These are phyloP conservation scores for Leccinum sublutescens DNA, from an alignment of 768 basidiomycete genomes.

Conservation along the genomic window DNA sequence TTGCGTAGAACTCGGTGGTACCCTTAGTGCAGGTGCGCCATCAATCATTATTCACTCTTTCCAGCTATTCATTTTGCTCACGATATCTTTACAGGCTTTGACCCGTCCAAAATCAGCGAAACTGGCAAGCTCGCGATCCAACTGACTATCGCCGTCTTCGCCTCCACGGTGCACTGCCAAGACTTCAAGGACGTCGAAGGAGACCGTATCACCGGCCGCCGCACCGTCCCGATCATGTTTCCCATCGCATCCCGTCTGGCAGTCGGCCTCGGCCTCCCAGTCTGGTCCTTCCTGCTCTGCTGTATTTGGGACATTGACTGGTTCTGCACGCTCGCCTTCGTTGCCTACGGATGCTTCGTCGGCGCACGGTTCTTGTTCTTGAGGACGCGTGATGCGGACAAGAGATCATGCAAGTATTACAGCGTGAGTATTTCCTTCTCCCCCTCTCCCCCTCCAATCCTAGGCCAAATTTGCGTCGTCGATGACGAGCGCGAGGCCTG, in stretches of 20 bases:
- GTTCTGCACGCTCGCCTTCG: slow-evolving; percentile 26
- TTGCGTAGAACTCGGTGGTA: slow-evolving; percentile 38
- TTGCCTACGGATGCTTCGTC: slow-evolving; percentile 33
- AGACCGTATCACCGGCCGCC: slow-evolving; percentile 38
- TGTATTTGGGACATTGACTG: slow-evolving; percentile 36
- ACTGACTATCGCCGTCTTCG: slow-evolving; percentile 38
- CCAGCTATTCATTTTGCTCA: background rate
- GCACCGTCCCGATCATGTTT: slow-evolving; percentile 45
- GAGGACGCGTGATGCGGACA: slow-evolving; percentile 30
- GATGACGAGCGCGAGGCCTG: background rate
- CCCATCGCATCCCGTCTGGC: slow-evolving; percentile 37
- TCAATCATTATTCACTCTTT: background rate
- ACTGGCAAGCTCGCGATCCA: slow-evolving; percentile 33
- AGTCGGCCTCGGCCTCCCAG: slow-evolving; percentile 33
- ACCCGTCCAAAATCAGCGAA: slow-evolving; percentile 26
- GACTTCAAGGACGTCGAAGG: slow-evolving; percentile 49
- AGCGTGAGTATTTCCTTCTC: slow-evolving; percentile 28
- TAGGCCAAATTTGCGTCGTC: slow-evolving; percentile 8
- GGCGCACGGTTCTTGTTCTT: slow-evolving; percentile 35
- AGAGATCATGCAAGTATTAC: slow-evolving; percentile 37
- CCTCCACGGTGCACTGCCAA: slow-evolving; percentile 48
- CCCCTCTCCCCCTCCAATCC: background rate
- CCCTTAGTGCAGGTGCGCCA: slow-evolving; percentile 36
- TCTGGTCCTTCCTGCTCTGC: slow-evolving; percentile 38
- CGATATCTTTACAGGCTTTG: slow-evolving; percentile 13